Evolutionary conservation across 257 asterid genomes (phyloP).

Genomic region (Fraxinus cuspidata): DNA sequence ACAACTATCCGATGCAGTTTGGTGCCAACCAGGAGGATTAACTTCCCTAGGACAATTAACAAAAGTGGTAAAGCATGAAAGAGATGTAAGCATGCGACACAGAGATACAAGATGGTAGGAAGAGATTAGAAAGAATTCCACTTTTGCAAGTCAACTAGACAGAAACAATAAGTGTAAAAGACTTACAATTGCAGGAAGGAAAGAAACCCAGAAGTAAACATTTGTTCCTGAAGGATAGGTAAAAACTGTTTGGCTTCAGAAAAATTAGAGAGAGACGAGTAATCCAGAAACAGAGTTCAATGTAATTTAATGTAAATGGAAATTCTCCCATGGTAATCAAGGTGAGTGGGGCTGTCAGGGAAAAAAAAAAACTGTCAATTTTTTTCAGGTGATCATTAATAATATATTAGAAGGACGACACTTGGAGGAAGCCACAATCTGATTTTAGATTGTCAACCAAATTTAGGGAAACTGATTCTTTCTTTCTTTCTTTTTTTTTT

Average conservation of each 20-base stretch:
- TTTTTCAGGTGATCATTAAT: too few species aligned
- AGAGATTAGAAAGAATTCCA: not conserved
- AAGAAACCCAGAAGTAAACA: conserved; percentile 88
- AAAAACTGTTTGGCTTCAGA: conserved; percentile 22
- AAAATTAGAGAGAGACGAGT: not conserved
- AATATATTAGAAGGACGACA: too few species aligned
- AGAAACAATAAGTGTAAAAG: conserved; percentile 4
- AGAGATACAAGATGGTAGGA: not conserved
- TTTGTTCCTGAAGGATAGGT: conserved; percentile 72
- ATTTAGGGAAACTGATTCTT: too few species aligned
- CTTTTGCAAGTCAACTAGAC: not conserved
- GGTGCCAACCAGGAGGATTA: conserved; percentile 84
- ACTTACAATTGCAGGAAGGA: conserved; percentile 76
- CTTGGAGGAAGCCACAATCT: not conserved
- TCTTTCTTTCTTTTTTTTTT: too few species aligned
- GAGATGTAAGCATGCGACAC: not conserved
- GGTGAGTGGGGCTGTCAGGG: not conserved
- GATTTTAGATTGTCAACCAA: not conserved
- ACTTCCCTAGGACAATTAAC: conserved; percentile 38
- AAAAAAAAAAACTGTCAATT: not conserved
- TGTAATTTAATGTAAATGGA: conserved; percentile 7
- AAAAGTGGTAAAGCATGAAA: conserved; percentile 16
- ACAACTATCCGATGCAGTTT: conserved; percentile 84
- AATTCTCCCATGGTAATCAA: not conserved
- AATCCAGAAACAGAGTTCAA: not conserved